Percentiles rank a stretch among this genome's conserved stretches.
These are phyloP conservation scores for Ophiostoma australiae DNA, from an alignment of 2,329 filamentous ascomycete genomes.

Conservation along the genomic window DNA sequence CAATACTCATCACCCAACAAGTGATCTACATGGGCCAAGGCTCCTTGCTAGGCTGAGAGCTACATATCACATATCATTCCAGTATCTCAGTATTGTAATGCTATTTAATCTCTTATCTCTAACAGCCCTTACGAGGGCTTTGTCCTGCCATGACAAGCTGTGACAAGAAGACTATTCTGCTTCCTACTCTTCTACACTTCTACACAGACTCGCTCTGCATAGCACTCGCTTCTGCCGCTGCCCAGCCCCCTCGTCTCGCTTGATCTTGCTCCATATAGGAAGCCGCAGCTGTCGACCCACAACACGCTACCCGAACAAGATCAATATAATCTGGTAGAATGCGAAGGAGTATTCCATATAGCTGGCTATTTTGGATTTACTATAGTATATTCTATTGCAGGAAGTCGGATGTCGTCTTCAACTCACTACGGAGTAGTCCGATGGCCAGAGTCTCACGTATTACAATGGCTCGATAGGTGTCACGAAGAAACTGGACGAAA, in stretches of 20 bases:
- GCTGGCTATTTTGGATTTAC: no score
- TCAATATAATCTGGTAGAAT: background rate
- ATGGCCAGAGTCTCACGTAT: background rate
- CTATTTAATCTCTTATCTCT: background rate
- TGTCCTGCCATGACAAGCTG: background rate
- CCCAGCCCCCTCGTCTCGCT: background rate
- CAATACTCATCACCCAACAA: background rate
- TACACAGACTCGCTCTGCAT: background rate
- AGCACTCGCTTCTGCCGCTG: background rate
- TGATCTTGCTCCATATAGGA: slow-evolving; percentile 2
- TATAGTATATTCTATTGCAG: background rate
- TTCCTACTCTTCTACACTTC: background rate
- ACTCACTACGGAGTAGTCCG: background rate
- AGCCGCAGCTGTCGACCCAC: background rate
- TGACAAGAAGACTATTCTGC: background rate
- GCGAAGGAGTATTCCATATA: background rate
- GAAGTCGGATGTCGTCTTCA: background rate
- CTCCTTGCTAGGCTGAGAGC: background rate
- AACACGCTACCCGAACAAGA: background rate
- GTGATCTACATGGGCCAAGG: background rate
- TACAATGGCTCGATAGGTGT: background rate
- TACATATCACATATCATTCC: no score
- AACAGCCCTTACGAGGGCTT: background rate
- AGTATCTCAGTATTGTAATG: background rate
- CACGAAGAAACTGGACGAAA: background rate